Conservation (phyloP, 805 yeast species). For the Metschnikowia noctiluminum region DNA sequence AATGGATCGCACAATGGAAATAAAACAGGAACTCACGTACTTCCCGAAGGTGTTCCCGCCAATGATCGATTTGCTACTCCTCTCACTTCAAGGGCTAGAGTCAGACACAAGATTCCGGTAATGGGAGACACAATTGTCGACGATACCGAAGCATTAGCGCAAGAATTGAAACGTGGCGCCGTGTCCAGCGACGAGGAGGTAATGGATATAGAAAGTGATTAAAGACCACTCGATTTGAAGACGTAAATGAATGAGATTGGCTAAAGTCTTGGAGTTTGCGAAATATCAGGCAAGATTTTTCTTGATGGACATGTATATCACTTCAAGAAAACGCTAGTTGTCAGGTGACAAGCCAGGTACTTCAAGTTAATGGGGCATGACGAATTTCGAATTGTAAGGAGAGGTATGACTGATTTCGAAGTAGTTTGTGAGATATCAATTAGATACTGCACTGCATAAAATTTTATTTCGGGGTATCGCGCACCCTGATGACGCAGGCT, state of each 20-base stretch:
- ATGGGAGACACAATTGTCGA: conserved; percentile 1
- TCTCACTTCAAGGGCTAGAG: conserved; percentile 18
- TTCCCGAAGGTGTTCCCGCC: conserved; percentile 9
- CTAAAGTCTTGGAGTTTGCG: too few species aligned
- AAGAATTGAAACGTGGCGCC: conserved; percentile 43
- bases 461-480: not conserved
- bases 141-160: conserved; percentile 37
- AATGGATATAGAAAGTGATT: conserved; percentile 62
- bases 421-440: not conserved
- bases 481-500: conserved; percentile 7
- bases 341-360: too few species aligned
- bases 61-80: conserved; percentile 23
- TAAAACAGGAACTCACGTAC: not conserved
- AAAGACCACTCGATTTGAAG: not conserved
- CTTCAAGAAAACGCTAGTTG: too few species aligned
- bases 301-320: not conserved
- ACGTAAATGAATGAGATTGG: not conserved
- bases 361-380: too few species aligned
- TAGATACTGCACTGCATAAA: not conserved
- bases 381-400: too few species aligned
- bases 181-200: conserved; percentile 50
- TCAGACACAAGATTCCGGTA: conserved; percentile 2
- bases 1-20: not conserved
- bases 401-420: not conserved
- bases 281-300: not conserved